phyloP scores from a whole-genome alignment of 1,139 yeast species.

The Hansenula sp. region DNA sequence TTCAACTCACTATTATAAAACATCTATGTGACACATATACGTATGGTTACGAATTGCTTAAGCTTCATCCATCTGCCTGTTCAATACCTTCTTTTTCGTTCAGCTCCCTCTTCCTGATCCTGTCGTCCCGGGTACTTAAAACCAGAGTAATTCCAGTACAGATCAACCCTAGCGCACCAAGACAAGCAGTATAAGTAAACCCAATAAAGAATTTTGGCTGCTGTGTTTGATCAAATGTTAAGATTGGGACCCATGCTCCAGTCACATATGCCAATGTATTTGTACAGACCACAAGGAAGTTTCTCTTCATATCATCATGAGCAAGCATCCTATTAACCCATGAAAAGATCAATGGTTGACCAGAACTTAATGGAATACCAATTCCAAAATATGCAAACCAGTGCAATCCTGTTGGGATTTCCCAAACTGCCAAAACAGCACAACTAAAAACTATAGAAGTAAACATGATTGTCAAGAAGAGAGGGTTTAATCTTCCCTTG shows the following conservation, averaged over 20 bases:
- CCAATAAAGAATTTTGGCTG: slow-evolving; percentile 44
- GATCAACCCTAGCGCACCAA: slow-evolving; percentile 41
- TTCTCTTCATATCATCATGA: slow-evolving; percentile 46
- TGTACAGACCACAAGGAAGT: slow-evolving; percentile 44
- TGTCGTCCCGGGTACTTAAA: no score
- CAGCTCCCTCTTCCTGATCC: no score
- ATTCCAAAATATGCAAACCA: slow-evolving; percentile 46
- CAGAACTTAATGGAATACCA: slow-evolving; percentile 44
- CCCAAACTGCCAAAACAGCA: slow-evolving; percentile 41
- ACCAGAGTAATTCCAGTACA: no score
- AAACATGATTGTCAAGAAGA: slow-evolving; percentile 36
- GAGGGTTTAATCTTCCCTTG: slow-evolving; percentile 39
- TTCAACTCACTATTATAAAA: no score
- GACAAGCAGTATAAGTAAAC: slow-evolving; percentile 43
- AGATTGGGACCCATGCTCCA: slow-evolving; percentile 27
- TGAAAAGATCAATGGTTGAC: slow-evolving; percentile 45
- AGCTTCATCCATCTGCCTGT: no score
- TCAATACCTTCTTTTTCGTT: no score
- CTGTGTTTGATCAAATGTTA: slow-evolving; percentile 43
- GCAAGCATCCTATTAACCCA: slow-evolving; percentile 48
- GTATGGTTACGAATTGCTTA: no score
- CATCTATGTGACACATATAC: no score
- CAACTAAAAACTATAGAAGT: slow-evolving; percentile 38
- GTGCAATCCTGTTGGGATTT: slow-evolving; percentile 44
- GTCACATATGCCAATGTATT: slow-evolving; percentile 41